These are phyloP conservation scores for Wickerhamiella bombiphila DNA, from an alignment of 805 yeast species.

Conservation along the genomic window DNA sequence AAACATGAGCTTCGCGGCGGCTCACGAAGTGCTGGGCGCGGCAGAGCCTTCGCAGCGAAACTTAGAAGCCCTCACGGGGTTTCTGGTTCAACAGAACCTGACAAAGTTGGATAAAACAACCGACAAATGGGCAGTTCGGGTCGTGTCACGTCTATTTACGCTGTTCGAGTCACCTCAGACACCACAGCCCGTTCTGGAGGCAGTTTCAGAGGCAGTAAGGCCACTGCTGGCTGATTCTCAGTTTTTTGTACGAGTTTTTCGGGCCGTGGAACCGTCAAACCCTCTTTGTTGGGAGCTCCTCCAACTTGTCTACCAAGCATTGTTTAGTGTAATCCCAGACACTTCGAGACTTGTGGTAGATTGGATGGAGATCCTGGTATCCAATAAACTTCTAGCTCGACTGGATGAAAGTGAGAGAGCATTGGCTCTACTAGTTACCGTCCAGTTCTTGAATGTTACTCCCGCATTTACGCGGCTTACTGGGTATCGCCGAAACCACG, in stretches of 20 bases:
- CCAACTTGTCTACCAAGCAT: conserved; percentile 13
- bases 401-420: conserved; percentile 2
- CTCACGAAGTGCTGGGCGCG: background rate
- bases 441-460: conserved; percentile 20
- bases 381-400: background rate
- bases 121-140: background rate
- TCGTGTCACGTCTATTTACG: background rate
- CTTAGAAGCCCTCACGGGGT: background rate
- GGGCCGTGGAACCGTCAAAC: conserved; percentile 1
- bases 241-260: conserved; percentile 14
- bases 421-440: conserved; percentile 11
- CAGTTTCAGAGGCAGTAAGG: conserved; percentile 9
- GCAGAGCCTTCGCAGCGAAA: background rate
- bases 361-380: conserved; percentile 10
- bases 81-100: background rate
- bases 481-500: conserved; percentile 11
- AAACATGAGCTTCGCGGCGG: conserved; percentile 1
- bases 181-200: background rate
- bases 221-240: conserved; percentile 7
- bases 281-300: conserved; percentile 9
- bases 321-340: conserved; percentile 16
- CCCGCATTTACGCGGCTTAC: conserved; percentile 8
- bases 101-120: background rate
- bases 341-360: conserved; percentile 12
- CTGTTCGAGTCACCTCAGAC: background rate